Conservation (phyloP, 805 yeast species). For the Diddensiella santjacobensis region DNA sequence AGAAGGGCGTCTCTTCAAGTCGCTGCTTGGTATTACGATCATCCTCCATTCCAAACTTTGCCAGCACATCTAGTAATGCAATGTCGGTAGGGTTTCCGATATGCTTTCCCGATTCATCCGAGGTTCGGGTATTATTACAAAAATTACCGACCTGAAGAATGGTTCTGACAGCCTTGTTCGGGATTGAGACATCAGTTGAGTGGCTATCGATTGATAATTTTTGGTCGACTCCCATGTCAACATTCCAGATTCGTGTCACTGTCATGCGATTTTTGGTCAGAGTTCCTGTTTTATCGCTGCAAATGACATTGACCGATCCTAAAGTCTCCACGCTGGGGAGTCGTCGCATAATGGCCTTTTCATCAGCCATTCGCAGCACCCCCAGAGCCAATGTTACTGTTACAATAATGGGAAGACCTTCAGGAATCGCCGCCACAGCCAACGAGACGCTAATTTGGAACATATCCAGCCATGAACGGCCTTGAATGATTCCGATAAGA, state of each 20-base stretch:
- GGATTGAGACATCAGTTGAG: conserved; percentile 10
- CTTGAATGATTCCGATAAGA: conserved; percentile 83
- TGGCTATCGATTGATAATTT: conserved; percentile 14
- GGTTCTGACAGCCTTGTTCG: conserved; percentile 17
- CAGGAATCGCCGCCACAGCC: conserved; percentile 99
- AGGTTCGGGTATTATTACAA: conserved; percentile 35
- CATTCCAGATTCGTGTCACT: conserved; percentile 76
- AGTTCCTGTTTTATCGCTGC: conserved; percentile 90
- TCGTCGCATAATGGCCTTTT: conserved; percentile 90
- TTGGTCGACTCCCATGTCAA: conserved; percentile 40
- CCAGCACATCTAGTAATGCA: conserved; percentile 74
- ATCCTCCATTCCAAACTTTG: conserved; percentile 70
- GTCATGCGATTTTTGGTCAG: conserved; percentile 91
- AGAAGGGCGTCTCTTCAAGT: conserved; percentile 75
- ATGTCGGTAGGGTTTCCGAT: conserved; percentile 95
- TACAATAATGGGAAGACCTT: conserved; percentile 96
- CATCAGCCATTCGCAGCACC: conserved; percentile 91
- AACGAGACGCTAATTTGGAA: conserved; percentile 94
- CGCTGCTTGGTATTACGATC: conserved; percentile 55
- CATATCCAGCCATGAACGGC: conserved; percentile 95
- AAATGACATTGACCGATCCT: conserved; percentile 90
- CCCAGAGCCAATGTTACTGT: conserved; percentile 96
- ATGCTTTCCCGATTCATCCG: conserved; percentile 57
- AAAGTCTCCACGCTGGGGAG: conserved; percentile 93
- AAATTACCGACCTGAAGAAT: conserved; percentile 30